A percentile compares a stretch with the other conserved stretches of the same genome.
Evolutionary conservation across 228 moss, liverwort and hornwort species (phyloP).

Genomic region (Sphagnum fallax): DNA sequence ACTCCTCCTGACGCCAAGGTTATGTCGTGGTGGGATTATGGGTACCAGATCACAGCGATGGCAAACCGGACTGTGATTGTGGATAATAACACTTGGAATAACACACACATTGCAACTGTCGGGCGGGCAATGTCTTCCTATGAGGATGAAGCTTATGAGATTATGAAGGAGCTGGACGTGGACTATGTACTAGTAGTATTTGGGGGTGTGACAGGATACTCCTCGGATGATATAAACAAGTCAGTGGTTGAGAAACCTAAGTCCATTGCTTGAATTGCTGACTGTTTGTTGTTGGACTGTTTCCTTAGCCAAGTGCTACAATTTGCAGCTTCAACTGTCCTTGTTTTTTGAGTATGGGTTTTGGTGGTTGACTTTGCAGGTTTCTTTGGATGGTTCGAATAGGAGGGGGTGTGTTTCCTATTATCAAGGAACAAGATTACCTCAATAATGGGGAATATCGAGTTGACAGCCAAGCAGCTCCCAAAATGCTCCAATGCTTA

Average conservation of each 20-base stretch:
- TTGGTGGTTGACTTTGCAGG: conserved; percentile 26
- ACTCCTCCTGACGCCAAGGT: conserved; percentile 91
- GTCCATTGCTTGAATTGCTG: not conserved
- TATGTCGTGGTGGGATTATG: conserved; percentile 99
- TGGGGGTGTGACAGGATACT: conserved; percentile 97
- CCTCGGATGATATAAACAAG: conserved; percentile 99
- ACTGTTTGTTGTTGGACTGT: not conserved
- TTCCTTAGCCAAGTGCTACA: too few relatives aligned
- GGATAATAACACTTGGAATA: conserved; percentile 99
- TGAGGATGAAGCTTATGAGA: conserved; percentile 87
- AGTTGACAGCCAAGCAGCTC: conserved; percentile 87
- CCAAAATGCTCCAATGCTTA: conserved; percentile 89
- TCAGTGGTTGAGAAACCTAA: conserved; percentile 13
- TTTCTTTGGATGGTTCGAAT: conserved; percentile 99
- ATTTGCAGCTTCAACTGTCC: too few relatives aligned
- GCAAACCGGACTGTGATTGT: conserved; percentile 96
- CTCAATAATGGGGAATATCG: conserved; percentile 96
- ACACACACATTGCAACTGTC: conserved; percentile 96
- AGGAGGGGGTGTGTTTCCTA: conserved; percentile 95
- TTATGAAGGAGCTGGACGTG: conserved; percentile 87
- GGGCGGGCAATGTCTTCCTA: conserved; percentile 94
- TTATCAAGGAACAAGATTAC: conserved; percentile 89
- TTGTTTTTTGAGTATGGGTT: too few relatives aligned
- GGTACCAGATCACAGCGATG: conserved; percentile 96
- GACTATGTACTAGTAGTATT: conserved; percentile 94